Conservation (phyloP, 495 filamentous ascomycete species). For the Annulohypoxylon maeteangense region DNA sequence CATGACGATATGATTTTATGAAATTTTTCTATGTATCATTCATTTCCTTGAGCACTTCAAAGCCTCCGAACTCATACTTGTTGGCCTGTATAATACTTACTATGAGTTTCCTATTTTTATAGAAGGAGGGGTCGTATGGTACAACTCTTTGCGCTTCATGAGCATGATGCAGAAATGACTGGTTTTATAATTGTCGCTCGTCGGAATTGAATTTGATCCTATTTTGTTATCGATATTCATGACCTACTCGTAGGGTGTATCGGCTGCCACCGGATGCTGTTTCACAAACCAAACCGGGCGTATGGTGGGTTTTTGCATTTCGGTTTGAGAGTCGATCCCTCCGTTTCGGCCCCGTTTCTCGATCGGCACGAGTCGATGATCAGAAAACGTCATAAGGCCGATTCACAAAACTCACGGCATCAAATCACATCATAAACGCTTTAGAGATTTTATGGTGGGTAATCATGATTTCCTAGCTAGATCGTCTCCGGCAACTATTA, state of each 20-base stretch:
- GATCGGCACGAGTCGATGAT: not conserved
- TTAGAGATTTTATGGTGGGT: conserved; percentile 13
- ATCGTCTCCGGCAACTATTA: conserved; percentile 32
- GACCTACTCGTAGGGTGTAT: not conserved
- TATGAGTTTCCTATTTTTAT: no score
- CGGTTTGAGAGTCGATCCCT: conserved; percentile 23
- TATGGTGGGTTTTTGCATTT: not conserved
- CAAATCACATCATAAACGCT: not conserved
- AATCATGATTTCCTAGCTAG: conserved; percentile 32
- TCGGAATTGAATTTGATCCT: not conserved
- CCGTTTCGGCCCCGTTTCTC: conserved; percentile 14
- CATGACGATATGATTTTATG: no score
- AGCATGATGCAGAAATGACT: no score
- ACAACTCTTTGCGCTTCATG: no score
- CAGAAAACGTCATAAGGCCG: not conserved
- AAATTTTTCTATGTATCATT: no score
- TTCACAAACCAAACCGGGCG: conserved; percentile 24
- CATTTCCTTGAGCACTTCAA: no score
- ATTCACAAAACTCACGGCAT: not conserved
- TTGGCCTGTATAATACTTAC: no score
- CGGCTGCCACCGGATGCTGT: conserved; percentile 13
- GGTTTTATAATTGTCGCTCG: no score
- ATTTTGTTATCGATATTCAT: not conserved
- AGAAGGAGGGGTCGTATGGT: no score
- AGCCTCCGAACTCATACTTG: no score